Evolutionary conservation across 2,329 filamentous ascomycete species (phyloP), one percentile per base, ranked within the genome.

Genomic region (Curvularia sp.): DNA sequence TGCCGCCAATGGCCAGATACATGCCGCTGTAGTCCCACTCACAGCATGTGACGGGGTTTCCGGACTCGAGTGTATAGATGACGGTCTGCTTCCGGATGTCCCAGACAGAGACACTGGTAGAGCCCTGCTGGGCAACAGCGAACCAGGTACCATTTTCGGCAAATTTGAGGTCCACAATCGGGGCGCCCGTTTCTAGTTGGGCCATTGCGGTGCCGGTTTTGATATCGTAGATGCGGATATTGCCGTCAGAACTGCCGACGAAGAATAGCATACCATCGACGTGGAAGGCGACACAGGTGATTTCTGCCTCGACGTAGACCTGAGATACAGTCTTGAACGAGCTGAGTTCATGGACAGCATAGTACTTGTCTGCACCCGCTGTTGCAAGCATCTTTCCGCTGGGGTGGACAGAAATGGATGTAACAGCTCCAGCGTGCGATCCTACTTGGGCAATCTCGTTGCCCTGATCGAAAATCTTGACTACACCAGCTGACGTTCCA

Each of bases 141-240:
- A 99, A 88, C 92, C 93, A 98, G 70, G 91, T 97, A 23, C 95
- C 95, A 69, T 99, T 99, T 77, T 99, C 95, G 0, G 93, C 97
- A 79, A 99, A 99, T 57, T 86, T 84, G 39, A 99, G 80, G 10
- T 87, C 86, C 68, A 91, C 87, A 3, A 97, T 84, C 0, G 93
- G 87, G 0, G 87, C 87, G 23, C 78, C 74, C 59, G 82, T 78
- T 7, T 83, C 81, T 77, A 96, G 97, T 54, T 86, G 87, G 27
- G 92, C 92, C 27, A 92, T 91, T 65, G 87, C 84, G 59, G 89
- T 86, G 36, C 93, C 89, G 0, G 86, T 90, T 77, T 90, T 93
- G 66, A 93, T 89, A 78, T 97, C 91, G 79, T 91, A 98, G 52
- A 99, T 86, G 76, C 93, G 92, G 75, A 99, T 90, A 57, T 92